A percentile compares a stretch with the other conserved stretches of the same genome.
phyloP scores from a whole-genome alignment of 2,329 filamentous ascomycete genomes.

The Neofusicoccum ribis region DNA sequence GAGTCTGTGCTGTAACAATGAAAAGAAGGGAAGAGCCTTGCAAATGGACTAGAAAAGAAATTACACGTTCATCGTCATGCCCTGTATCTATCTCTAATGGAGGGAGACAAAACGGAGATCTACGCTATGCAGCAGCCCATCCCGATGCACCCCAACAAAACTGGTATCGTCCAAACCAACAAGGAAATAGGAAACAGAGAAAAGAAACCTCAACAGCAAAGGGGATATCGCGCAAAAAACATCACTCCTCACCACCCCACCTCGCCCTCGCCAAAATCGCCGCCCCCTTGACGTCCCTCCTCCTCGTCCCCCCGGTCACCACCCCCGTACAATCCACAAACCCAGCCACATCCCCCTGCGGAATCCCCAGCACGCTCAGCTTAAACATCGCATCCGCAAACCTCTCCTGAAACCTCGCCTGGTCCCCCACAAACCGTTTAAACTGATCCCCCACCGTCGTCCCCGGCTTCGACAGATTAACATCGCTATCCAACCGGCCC shows the following conservation, averaged over 20 bases:
- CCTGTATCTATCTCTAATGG: too few relatives aligned
- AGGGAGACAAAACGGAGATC: too few relatives aligned
- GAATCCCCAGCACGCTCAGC: neutral
- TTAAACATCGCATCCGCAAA: constrained; percentile 27
- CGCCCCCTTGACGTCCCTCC: neutral
- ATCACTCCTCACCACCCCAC: neutral
- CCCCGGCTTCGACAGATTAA: constrained; percentile 23
- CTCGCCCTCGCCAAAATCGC: neutral
- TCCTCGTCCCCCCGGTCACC: constrained; percentile 16
- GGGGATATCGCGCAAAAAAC: too few relatives aligned
- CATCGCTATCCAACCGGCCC: constrained; percentile 28
- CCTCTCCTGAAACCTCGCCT: constrained; percentile 33
- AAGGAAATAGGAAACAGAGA: too few relatives aligned
- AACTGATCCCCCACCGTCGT: constrained; percentile 27
- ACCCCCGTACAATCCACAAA: neutral
- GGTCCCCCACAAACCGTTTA: constrained; percentile 24
- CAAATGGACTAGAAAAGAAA: too few relatives aligned
- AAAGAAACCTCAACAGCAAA: too few relatives aligned
- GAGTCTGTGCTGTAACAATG: neutral
- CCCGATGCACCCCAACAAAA: too few relatives aligned
- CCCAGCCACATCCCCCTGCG: neutral
- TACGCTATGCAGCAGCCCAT: too few relatives aligned
- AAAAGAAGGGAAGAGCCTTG: too few relatives aligned
- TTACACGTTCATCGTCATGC: too few relatives aligned
- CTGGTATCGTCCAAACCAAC: too few relatives aligned